phyloP scores from a whole-genome alignment of 2,329 filamentous ascomycete genomes.

The Didymella exigua region DNA sequence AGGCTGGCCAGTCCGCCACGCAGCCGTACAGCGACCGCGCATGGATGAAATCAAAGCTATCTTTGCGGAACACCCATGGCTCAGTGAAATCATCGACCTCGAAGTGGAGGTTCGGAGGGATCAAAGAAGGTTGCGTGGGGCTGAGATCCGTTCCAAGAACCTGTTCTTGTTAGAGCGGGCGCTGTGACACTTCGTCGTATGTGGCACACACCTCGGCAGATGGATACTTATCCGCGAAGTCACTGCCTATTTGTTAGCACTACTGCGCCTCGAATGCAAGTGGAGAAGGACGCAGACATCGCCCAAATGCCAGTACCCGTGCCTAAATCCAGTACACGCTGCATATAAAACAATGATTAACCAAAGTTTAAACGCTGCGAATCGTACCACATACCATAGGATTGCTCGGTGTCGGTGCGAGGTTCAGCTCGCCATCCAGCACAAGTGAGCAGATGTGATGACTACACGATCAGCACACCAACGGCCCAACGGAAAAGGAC shows the following conservation, averaged over 20 bases:
- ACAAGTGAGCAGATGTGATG: constrained; percentile 37
- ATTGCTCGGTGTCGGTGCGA: constrained; percentile 31
- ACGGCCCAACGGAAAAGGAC: not conserved
- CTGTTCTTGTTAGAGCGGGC: constrained; percentile 24
- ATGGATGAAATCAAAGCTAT: constrained; percentile 34
- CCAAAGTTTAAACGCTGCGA: not conserved
- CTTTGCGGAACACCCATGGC: constrained; percentile 36
- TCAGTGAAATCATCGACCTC: constrained; percentile 43
- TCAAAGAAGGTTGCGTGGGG: constrained; percentile 48
- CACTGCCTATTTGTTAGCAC: constrained; percentile 21
- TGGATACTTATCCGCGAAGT: constrained; percentile 50
- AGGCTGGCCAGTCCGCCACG: constrained; percentile 29
- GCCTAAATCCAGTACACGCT: constrained; percentile 50
- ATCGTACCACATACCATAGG: constrained; percentile 21
- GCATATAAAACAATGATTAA: not conserved
- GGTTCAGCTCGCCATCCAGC: constrained; percentile 29
- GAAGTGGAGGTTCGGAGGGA: constrained; percentile 42
- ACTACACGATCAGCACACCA: constrained; percentile 4
- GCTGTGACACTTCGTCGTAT: not conserved
- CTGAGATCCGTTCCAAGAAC: constrained; percentile 46
- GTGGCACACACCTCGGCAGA: constrained; percentile 30
- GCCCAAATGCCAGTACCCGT: constrained; percentile 53
- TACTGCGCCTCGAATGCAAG: not conserved
- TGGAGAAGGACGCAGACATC: constrained; percentile 29
- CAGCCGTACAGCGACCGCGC: constrained; percentile 26